These are phyloP conservation scores for Tolypocladium cylindrosporum DNA, from an alignment of 2,329 filamentous ascomycete genomes.

Conservation along the genomic window DNA sequence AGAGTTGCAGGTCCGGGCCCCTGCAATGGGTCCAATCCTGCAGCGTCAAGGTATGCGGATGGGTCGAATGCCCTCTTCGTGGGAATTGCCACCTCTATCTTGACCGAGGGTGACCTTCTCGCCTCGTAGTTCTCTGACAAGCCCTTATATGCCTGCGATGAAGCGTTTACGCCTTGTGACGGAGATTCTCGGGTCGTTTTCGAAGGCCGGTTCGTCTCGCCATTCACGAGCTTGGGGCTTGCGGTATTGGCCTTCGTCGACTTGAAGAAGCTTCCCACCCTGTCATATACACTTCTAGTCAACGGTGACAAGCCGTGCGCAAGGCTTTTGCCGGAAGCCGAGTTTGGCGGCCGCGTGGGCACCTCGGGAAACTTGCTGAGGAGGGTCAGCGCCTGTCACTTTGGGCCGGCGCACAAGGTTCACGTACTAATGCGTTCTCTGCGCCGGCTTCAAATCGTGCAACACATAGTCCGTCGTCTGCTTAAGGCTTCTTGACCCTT, in stretches of 20 bases:
- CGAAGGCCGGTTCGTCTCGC: constrained; percentile 13
- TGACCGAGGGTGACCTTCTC: constrained; percentile 24
- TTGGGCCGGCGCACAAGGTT: not conserved
- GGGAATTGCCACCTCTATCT: constrained; percentile 38
- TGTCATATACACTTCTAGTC: constrained; percentile 28
- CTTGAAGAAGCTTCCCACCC: constrained; percentile 29
- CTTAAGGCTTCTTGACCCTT: constrained; percentile 56
- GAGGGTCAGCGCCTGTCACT: constrained; percentile 14
- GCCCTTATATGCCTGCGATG: constrained; percentile 5
- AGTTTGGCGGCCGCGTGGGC: constrained; percentile 12
- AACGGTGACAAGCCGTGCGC: constrained; percentile 39
- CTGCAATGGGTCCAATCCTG: constrained; percentile 10
- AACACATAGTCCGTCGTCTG: constrained; percentile 66
- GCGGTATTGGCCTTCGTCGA: constrained; percentile 22
- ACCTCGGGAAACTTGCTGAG: constrained; percentile 41
- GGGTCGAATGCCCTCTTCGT: constrained; percentile 29
- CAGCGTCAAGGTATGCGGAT: constrained; percentile 23
- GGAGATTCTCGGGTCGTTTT: constrained; percentile 11
- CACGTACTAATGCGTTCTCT: constrained; percentile 57
- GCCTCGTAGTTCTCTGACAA: constrained; percentile 16
- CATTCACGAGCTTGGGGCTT: constrained; percentile 26
- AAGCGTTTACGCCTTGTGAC: constrained; percentile 8
- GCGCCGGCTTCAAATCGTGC: constrained; percentile 61
- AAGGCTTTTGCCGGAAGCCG: constrained; percentile 17
- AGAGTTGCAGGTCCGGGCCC: constrained; percentile 1